These are phyloP conservation scores for Candida mesenterica DNA, from an alignment of 1,139 yeast species.

Conservation along the genomic window DNA sequence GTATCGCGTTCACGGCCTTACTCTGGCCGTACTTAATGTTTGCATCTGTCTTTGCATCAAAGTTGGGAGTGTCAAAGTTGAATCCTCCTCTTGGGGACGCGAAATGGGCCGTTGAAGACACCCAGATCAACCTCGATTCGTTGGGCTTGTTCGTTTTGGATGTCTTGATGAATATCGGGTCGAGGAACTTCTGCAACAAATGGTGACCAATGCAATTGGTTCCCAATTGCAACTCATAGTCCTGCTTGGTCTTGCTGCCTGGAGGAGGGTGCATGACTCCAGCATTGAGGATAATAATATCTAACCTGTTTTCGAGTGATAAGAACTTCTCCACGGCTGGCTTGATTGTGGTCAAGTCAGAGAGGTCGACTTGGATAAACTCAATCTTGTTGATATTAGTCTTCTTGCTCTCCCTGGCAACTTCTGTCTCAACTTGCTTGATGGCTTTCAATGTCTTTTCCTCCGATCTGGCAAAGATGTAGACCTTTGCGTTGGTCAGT, in stretches of 20 bases:
- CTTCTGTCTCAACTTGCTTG: conserved; percentile 11
- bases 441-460: conserved; percentile 18
- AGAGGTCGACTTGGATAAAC: conserved; percentile 35
- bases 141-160: conserved; percentile 18
- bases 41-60: conserved; percentile 11
- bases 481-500: conserved; percentile 15
- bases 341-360: conserved; percentile 43
- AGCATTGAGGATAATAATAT: conserved; percentile 50
- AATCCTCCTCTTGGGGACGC: conserved; percentile 39
- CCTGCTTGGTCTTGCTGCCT: conserved; percentile 23
- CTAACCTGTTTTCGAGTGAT: conserved; percentile 25
- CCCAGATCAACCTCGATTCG: conserved; percentile 43
- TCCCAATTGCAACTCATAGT: conserved; percentile 47
- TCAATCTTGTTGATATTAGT: conserved; percentile 3
- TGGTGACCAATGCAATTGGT: conserved; percentile 51
- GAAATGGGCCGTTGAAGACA: conserved; percentile 40
- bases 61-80: conserved; percentile 35
- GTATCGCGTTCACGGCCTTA: conserved; percentile 44
- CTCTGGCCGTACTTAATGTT: conserved; percentile 40
- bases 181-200: conserved; percentile 42
- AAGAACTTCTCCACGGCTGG: conserved; percentile 37
- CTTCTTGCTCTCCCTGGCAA: conserved; percentile 10
- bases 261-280: conserved; percentile 41
- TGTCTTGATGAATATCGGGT: conserved; percentile 37
- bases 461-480: conserved; percentile 18